These are phyloP conservation scores for Mortierella sp. DNA, from an alignment of 371 early-diverging fungal genomes.

Conservation along the genomic window DNA sequence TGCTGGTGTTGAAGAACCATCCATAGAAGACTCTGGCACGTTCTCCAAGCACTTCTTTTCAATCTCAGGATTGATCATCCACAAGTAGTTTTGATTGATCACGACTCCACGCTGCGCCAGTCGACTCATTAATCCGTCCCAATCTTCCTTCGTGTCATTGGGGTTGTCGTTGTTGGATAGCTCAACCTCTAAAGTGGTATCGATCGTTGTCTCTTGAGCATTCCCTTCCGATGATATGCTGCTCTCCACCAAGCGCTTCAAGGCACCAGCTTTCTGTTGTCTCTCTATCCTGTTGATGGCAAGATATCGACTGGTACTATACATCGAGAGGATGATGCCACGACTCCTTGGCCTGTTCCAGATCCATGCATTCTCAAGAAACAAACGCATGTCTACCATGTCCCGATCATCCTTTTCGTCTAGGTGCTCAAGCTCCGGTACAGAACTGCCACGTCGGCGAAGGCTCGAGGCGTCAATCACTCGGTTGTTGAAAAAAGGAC, in stretches of 20 bases:
- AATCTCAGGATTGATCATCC: not conserved
- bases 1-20: not conserved
- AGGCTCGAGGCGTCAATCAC: slow-evolving; percentile 5
- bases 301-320: not conserved
- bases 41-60: not conserved
- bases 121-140: not conserved
- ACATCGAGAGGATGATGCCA: not conserved
- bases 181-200: too few species aligned
- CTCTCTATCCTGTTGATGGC: not conserved
- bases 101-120: not conserved
- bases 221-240: too few species aligned
- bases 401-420: slow-evolving; percentile 8
- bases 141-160: too few species aligned
- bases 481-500: slow-evolving; percentile 10
- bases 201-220: too few species aligned
- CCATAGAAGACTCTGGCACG: not conserved
- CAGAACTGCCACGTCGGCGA: not conserved
- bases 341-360: slow-evolving; percentile 15
- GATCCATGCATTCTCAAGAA: slow-evolving; percentile 7
- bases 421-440: not conserved
- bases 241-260: too few species aligned
- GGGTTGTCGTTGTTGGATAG: too few species aligned
- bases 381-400: slow-evolving; percentile 16
- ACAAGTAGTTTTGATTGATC: not conserved
- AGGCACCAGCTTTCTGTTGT: too few species aligned